Percentiles rank a stretch among this genome's conserved stretches.
Conservation (phyloP, 345 rosid genomes). For the Aurinia saxatilis region DNA sequence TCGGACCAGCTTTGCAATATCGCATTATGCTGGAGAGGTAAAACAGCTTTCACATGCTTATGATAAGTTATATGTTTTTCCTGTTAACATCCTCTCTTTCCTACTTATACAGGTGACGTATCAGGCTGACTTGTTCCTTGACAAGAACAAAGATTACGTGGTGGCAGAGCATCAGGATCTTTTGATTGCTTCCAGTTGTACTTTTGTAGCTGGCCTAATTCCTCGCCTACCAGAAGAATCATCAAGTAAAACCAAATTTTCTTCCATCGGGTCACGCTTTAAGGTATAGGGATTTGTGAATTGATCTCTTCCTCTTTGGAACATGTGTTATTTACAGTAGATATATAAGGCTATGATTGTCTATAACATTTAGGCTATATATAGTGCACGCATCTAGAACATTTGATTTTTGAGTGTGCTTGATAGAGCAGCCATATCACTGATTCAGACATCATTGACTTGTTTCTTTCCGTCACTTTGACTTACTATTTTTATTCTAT, state of each 20-base stretch:
- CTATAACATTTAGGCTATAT: not conserved
- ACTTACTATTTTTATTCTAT: not conserved
- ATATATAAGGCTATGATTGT: not conserved
- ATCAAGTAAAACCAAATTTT: slow-evolving; percentile 93
- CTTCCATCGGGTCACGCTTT: slow-evolving; percentile 96
- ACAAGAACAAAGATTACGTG: slow-evolving; percentile 99
- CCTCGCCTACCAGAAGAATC: slow-evolving; percentile 88
- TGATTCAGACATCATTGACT: slow-evolving; percentile 1
- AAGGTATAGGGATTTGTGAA: slow-evolving; percentile 44
- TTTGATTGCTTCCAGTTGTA: slow-evolving; percentile 65
- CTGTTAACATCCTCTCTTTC: slow-evolving; percentile 15
- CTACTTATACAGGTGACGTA: slow-evolving; percentile 58
- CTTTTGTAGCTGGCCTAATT: slow-evolving; percentile 73
- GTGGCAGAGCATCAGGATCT: slow-evolving; percentile 99
- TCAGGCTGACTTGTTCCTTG: slow-evolving; percentile 91
- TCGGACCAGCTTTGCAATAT: slow-evolving; percentile 87
- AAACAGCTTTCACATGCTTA: slow-evolving; percentile 13
- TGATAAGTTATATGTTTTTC: slow-evolving; percentile 9
- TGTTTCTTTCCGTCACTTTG: not conserved
- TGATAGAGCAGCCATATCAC: too few relatives aligned
- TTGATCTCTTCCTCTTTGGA: not conserved
- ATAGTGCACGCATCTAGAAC: not conserved
- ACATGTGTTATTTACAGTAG: not conserved
- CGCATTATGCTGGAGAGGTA: slow-evolving; percentile 99
- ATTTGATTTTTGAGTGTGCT: too few relatives aligned